Base-by-base conservation (phyloP, 148 eudicot species). In the Bassia scoparia region DNA sequence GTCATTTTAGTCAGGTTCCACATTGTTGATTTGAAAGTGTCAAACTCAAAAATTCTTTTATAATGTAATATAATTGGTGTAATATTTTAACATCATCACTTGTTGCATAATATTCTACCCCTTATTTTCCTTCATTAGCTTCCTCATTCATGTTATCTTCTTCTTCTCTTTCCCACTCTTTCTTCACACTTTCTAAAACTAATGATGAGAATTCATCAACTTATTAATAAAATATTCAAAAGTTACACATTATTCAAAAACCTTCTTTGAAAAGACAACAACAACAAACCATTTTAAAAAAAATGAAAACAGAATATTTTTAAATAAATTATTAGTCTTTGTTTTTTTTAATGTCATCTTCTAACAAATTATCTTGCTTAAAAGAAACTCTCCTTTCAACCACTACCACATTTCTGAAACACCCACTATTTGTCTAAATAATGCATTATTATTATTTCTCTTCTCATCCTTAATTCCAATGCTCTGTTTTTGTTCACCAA, bases 311-410 rank as follows among this genome's bases (percentile, higher is more conserved):
- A 49, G 21, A 49, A 49, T 49, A 49, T 15, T 2, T 2, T 41
- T 41, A 4, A 41, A 41, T 41, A 8, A 41, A 41, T 41, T 14
- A n/a, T n/a, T n/a, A n/a, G n/a, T n/a, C n/a, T n/a, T n/a, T n/a
- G n/a, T n/a, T 41, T 5, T 41, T 41, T 41, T 41, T 8, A 41
- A 41, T 41, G 21, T 15, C 18, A 49, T 15, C 53, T 49, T 48
- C 53, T 73, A 61, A 67, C 68, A 60, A 15, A 37, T 43, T 52
- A 41, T 35, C 58, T 73, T 73, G 73, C 69, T 78, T 78, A 61
- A 72, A 73, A 59, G 55, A 67, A 38, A 78, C 49, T 24, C 54
- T 67, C n/a, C 16, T n/a, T 62, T 18, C 67, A 61, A 66, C 77
- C 62, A 66, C 77, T 53, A 66, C 77, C 61, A 65, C 77, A 53